Conservation (phyloP, 805 yeast genomes). For the Schizosaccharomyces osmophilus region DNA sequence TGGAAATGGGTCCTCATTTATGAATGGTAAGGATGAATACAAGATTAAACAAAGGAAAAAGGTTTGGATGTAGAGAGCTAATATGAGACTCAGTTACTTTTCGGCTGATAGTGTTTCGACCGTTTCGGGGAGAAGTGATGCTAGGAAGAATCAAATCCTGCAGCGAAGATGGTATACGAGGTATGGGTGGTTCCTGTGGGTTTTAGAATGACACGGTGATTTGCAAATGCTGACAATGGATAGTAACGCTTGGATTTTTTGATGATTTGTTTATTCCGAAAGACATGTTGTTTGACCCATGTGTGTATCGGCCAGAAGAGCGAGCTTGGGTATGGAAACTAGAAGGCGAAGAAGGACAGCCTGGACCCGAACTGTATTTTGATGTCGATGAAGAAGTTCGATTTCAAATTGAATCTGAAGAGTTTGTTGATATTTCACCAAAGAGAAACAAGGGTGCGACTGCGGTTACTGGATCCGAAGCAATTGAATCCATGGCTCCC, state of each 20-base stretch:
- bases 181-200: conserved; percentile 8
- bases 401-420: conserved; percentile 74
- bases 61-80: not conserved
- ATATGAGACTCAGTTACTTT: conserved; percentile 23
- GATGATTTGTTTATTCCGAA: conserved; percentile 81
- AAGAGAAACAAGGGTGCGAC: conserved; percentile 21
- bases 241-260: conserved; percentile 59
- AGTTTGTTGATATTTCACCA: conserved; percentile 66
- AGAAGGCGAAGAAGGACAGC: conserved; percentile 12
- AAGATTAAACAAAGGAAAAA: not conserved
- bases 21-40: conserved; percentile 14
- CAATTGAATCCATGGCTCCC: not conserved
- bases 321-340: conserved; percentile 88
- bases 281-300: conserved; percentile 52
- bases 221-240: not conserved
- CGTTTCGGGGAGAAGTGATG: conserved; percentile 78
- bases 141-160: conserved; percentile 86
- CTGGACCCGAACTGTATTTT: conserved; percentile 50
- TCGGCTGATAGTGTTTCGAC: conserved; percentile 64
- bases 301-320: conserved; percentile 30
- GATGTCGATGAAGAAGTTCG: conserved; percentile 81
- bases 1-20: conserved; percentile 65
- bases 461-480: not conserved
- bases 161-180: conserved; percentile 53
- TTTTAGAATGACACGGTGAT: too few species aligned